Evolutionary conservation across 768 basidiomycete genomes (phyloP), one percentile per base, ranked within the genome.

Genomic region (Gelatoporia subvermispora): DNA sequence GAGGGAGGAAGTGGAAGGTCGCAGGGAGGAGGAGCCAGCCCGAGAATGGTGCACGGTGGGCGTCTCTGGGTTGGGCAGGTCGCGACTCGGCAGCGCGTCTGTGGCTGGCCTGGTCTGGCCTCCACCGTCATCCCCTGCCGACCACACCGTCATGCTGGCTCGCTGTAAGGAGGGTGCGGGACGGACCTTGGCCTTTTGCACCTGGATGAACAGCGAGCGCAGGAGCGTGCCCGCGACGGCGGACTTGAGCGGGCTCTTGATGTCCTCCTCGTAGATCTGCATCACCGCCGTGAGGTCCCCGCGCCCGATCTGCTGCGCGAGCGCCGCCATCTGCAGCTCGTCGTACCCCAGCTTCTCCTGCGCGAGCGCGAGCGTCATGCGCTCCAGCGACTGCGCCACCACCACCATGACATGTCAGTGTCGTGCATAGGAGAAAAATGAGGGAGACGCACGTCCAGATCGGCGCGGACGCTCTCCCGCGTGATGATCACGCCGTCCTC

Each of bases 161-260:
- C 17, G 38, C 28, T n/a, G n/a, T n/a, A n/a, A n/a, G n/a, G n/a
- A n/a, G n/a, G n/a, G n/a, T n/a, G n/a, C n/a, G n/a, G n/a, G 28
- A 53, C 60, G 45, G n/a, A 86, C 93, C 74, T 97, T 98, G 49
- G 93, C 87, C 65, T 97, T 98, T 57, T 98, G 95, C 0, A 97
- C 78, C 61, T 97, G 95, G 24, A 99, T 85, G 54, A 98, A 84
- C 41, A 93, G 68, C 1, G 89, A 83, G 23, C 95, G 78, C 16
- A 97, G 70, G 8, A 98, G 72, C 13, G 84, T 86, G 3, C 95
- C 95, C 5, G 76, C 70, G 3, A 97, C 51, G 4, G 84, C 89
- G 17, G 88, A 92, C 57, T 79, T 84, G 40, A 97, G 57, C 0
- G 95, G 95, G n/a, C 70, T 78, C 63, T 84, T 85, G 68, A 98